Percentiles rank a stretch among this genome's conserved stretches.
These are phyloP conservation scores for Conringia planisiliqua DNA, from an alignment of 345 rosid genomes.

Conservation along the genomic window DNA sequence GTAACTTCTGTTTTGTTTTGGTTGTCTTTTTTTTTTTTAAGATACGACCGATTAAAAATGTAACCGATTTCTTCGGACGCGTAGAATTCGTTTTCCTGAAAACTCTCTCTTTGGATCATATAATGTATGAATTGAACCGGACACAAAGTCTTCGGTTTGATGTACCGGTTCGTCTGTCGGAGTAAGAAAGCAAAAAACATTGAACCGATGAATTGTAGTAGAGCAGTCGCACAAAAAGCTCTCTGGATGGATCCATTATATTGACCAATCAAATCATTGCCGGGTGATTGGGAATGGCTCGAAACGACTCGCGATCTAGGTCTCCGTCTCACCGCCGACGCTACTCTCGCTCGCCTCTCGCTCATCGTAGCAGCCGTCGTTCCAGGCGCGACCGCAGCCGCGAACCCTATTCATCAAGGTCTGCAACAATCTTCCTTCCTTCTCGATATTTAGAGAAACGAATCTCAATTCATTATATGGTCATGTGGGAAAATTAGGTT, in stretches of 20 bases:
- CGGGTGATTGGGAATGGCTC: slow-evolving; percentile 33
- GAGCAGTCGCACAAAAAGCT: no score
- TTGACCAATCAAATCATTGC: background rate
- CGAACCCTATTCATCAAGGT: slow-evolving; percentile 34
- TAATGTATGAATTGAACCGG: background rate
- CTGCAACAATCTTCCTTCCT: background rate
- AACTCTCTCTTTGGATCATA: no score
- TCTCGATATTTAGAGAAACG: background rate
- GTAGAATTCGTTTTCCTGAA: background rate
- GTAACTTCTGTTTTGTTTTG: background rate
- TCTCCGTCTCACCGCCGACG: slow-evolving; percentile 69
- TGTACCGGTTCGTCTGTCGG: background rate
- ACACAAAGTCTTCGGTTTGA: background rate
- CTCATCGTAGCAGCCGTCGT: slow-evolving; percentile 41
- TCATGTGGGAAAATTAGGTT: background rate
- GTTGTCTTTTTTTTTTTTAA: background rate
- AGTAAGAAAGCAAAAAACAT: background rate
- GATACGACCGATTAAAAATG: background rate
- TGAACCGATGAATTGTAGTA: background rate
- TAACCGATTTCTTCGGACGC: background rate
- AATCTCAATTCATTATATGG: background rate
- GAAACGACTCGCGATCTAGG: slow-evolving; percentile 53
- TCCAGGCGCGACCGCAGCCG: slow-evolving; percentile 44
- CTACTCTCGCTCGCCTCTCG: slow-evolving; percentile 35
- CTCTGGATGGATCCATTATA: background rate